These are phyloP conservation scores for Hibiscus trionum DNA, from an alignment of 345 rosid genomes.

Conservation along the genomic window DNA sequence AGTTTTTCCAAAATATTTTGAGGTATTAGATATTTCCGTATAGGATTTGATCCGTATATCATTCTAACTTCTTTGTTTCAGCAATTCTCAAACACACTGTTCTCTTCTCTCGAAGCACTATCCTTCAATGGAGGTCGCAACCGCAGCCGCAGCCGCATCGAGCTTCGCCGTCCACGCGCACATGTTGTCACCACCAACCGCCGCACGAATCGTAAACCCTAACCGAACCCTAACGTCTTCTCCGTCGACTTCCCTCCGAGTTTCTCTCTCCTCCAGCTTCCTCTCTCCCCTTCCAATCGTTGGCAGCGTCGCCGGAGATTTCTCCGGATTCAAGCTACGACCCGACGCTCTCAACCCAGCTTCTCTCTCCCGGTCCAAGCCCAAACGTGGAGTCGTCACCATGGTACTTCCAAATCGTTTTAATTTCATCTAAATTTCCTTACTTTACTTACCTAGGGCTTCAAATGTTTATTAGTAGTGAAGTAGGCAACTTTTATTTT, in stretches of 20 bases:
- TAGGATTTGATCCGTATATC: background rate
- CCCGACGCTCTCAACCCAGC: slow-evolving; percentile 39
- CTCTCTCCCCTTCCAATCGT: slow-evolving; percentile 31
- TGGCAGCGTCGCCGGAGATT: slow-evolving; percentile 46
- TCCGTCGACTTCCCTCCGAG: slow-evolving; percentile 21
- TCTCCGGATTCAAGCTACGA: slow-evolving; percentile 46
- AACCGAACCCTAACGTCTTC: slow-evolving; percentile 17
- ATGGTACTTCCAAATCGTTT: slow-evolving; percentile 31
- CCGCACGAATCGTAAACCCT: slow-evolving; percentile 21
- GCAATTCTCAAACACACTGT: background rate
- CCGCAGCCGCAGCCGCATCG: slow-evolving; percentile 34
- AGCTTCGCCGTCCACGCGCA: slow-evolving; percentile 39
- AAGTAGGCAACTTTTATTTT: background rate
- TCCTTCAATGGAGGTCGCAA: slow-evolving; percentile 43
- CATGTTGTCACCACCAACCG: slow-evolving; percentile 22
- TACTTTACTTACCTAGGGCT: background rate
- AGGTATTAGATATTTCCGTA: no score
- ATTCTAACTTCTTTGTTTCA: background rate
- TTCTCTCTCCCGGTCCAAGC: slow-evolving; percentile 38
- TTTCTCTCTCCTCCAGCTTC: slow-evolving; percentile 45
- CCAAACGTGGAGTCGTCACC: slow-evolving; percentile 62
- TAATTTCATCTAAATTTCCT: slow-evolving; percentile 1
- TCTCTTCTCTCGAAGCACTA: background rate
- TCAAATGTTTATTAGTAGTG: background rate
- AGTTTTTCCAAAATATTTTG: no score